Percentiles rank a stretch among this genome's conserved stretches.
These are phyloP conservation scores for Urtica urens DNA, from an alignment of 306 rosid genomes.

Conservation along the genomic window DNA sequence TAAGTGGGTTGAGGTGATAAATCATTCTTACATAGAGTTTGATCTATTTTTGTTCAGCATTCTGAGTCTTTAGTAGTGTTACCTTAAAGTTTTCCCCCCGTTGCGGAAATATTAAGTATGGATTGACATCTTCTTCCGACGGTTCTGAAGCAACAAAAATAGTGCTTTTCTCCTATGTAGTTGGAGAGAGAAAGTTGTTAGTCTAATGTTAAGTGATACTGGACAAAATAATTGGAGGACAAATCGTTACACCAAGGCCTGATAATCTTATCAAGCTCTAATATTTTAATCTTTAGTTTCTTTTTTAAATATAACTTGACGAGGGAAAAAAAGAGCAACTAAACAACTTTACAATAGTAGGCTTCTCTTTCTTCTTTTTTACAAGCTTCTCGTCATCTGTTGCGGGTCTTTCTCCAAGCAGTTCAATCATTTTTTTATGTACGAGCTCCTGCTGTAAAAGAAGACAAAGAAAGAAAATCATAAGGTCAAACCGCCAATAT, in stretches of 20 bases:
- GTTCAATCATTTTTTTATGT: slow-evolving; percentile 59
- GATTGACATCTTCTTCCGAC: slow-evolving; percentile 82
- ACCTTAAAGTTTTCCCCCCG: slow-evolving; percentile 87
- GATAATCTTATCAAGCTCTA: slow-evolving; percentile 35
- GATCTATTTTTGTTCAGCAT: no score
- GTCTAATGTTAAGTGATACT: slow-evolving; percentile 12
- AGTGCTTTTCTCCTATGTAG: slow-evolving; percentile 39
- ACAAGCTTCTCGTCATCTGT: slow-evolving; percentile 76
- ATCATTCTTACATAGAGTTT: no score
- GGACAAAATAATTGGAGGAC: no score
- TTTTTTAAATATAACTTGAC: no score
- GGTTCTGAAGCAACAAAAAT: slow-evolving; percentile 43
- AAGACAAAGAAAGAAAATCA: neutral
- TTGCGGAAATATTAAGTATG: slow-evolving; percentile 62
- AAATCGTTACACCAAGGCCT: slow-evolving; percentile 1
- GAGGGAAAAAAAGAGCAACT: no score
- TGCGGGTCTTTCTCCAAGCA: slow-evolving; percentile 85
- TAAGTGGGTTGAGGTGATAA: no score
- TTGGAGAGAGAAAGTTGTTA: neutral
- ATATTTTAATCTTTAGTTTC: no score
- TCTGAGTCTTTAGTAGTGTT: slow-evolving; percentile 13
- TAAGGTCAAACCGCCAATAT: no score
- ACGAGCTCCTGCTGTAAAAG: slow-evolving; percentile 41
- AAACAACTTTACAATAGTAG: slow-evolving; percentile 73
- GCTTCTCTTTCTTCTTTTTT: slow-evolving; percentile 85